Percentiles rank a stretch among this genome's conserved stretches.
These are phyloP conservation scores for Colletotrichum noveboracense DNA, from an alignment of 2,329 filamentous ascomycete genomes.

Conservation along the genomic window DNA sequence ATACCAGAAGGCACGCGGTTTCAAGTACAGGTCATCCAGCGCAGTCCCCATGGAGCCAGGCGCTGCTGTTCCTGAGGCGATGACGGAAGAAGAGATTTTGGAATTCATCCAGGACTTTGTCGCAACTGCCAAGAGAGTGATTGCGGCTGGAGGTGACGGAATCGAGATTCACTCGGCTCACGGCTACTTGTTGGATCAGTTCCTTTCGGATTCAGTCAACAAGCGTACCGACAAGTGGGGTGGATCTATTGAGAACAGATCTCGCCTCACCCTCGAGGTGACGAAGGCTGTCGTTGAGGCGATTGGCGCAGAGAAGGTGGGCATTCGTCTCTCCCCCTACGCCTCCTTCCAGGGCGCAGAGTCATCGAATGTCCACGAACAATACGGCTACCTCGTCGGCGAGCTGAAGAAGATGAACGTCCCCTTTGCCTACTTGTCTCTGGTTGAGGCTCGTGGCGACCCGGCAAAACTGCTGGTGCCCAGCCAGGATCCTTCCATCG, in stretches of 20 bases:
- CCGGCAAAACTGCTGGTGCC: conserved; percentile 32
- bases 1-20: conserved; percentile 6
- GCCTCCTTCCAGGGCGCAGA: conserved; percentile 28
- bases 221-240: conserved; percentile 56
- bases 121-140: conserved; percentile 51
- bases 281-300: conserved; percentile 32
- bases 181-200: conserved; percentile 64
- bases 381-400: conserved; percentile 28
- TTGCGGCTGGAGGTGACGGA: conserved; percentile 67
- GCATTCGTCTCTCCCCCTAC: conserved; percentile 42
- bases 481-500: conserved; percentile 38
- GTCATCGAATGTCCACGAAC: conserved; percentile 24
- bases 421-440: conserved; percentile 30
- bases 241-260: conserved; percentile 52
- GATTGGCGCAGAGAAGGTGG: conserved; percentile 38
- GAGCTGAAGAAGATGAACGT: conserved; percentile 30
- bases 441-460: conserved; percentile 32
- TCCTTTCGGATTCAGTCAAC: conserved; percentile 45
- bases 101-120: conserved; percentile 62
- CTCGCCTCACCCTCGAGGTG: conserved; percentile 50
- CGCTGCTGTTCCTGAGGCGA: conserved; percentile 53
- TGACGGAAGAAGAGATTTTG: conserved; percentile 67
- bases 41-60: not conserved
- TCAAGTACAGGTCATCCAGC: conserved; percentile 5
- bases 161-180: conserved; percentile 62